Evolutionary conservation across 1,284 basidiomycete species (phyloP).

Genomic region (Moesziomyces parantarcticus): DNA sequence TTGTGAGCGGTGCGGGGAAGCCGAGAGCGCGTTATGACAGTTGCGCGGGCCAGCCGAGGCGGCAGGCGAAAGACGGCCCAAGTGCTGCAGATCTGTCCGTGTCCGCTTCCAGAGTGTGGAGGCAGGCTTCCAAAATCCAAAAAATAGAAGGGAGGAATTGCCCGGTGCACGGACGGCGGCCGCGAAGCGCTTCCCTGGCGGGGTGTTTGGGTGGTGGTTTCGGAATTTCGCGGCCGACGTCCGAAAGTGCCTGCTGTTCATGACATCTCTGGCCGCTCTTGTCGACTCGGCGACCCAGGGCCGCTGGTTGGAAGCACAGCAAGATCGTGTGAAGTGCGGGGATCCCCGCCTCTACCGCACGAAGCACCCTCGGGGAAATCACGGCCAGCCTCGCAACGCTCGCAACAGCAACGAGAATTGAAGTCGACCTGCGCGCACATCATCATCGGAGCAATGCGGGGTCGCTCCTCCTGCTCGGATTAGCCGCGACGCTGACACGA

Average conservation of each 20-base stretch:
- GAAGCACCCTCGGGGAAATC: constrained; percentile 7
- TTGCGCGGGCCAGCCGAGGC: constrained; percentile 1
- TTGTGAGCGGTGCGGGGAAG: constrained; percentile 37
- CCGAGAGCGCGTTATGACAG: constrained; percentile 11
- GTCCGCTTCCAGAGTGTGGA: constrained; percentile 11
- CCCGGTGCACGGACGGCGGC: constrained; percentile 17
- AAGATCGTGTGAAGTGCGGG: neutral
- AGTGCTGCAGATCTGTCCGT: no score
- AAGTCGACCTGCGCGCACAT: neutral
- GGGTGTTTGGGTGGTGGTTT: constrained; percentile 8
- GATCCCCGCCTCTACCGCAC: neutral
- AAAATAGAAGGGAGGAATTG: constrained; percentile 14
- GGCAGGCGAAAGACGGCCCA: constrained; percentile 7
- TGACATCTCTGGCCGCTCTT: constrained; percentile 1
- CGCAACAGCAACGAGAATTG: neutral
- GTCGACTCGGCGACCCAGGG: constrained; percentile 1
- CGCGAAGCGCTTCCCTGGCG: constrained; percentile 1
- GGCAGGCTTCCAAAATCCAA: neutral
- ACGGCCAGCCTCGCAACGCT: neutral
- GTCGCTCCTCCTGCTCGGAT: no score
- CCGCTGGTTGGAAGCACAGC: neutral
- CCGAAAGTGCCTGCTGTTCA: constrained; percentile 19
- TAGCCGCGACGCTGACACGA: no score
- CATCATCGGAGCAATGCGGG: no score
- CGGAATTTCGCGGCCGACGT: constrained; percentile 39